Base-by-base conservation (phyloP, 495 filamentous ascomycete genomes). In the Talaromyces proteolyticus region DNA sequence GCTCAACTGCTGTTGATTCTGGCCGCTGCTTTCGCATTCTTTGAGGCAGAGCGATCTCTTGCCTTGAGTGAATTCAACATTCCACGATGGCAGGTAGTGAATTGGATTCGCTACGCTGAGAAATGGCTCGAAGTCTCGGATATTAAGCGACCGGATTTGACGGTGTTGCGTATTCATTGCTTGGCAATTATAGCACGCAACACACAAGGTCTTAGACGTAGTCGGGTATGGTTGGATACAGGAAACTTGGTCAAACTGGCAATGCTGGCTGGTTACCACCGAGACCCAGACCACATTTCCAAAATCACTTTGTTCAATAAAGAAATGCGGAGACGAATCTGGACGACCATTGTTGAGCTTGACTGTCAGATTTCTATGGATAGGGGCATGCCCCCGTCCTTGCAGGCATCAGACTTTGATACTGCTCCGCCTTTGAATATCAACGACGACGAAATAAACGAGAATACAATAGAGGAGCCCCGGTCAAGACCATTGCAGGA, bases 271-370 rank as follows among this genome's bases (percentile, higher is more conserved):
- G 77, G 77, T 0, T 81, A 79, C 40, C 79, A 82, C 49, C 69
- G 79, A 17, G 77, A 82, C 48, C 70, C 79, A 5, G 70, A 63
- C 42, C 57, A 74, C 39, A 79, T 78, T 49, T 58, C 69, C 4
- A 66, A 65, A 19, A 79, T 87, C 37, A 73, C 77, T 0, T 62
- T 72, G 0, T 77, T 84, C 23, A 68, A 71, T 12, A 73, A 78
- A 42, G 85, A 89, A 62, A 78, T 86, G 70, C 75, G 84, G n/a
- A 65, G 84, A 40, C 71, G 85, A 18, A 67, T 89, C 11, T 88
- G 84, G 84, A 77, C 74, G n/a, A 82, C 80, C 1, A 78, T 85
- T 14, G 50, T 86, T 25, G 83, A 86, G 59, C 64, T 85, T 6
- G 68, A 75, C 20, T 56, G 85, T n/a, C 77, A 83, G 49, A 73